A percentile compares a stretch with the other conserved stretches of the same genome.
These are phyloP conservation scores for Acorus calamus DNA, from an alignment of 106 monocot genomes.

Conservation along the genomic window DNA sequence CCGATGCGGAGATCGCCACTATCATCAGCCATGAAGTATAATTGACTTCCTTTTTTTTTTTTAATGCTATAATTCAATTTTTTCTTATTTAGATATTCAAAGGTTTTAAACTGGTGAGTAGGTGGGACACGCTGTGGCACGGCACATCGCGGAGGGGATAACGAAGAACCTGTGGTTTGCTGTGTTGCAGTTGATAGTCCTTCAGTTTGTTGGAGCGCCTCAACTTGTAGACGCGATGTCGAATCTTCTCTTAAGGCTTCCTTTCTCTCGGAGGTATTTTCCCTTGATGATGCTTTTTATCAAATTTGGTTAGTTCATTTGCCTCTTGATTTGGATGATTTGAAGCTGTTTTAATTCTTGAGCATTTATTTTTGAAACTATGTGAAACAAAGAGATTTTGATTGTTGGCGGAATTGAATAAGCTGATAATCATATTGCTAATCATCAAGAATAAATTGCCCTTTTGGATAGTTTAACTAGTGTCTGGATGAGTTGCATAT, in stretches of 20 bases:
- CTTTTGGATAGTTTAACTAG: no score
- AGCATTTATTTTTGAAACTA: no score
- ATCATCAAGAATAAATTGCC: background rate
- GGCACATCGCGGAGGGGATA: conserved; percentile 76
- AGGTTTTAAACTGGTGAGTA: conserved; percentile 3
- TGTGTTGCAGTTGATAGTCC: conserved; percentile 53
- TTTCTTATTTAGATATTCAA: no score
- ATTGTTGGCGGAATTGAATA: no score
- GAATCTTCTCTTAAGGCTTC: conserved; percentile 67
- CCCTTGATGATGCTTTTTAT: background rate
- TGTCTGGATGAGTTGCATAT: no score
- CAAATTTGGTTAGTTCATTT: no score
- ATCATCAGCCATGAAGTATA: conserved; percentile 79
- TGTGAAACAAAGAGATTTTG: no score
- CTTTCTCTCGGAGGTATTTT: conserved; percentile 79
- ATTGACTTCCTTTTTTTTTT: conserved; percentile 1
- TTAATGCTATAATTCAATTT: background rate
- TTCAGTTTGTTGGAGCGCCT: conserved; percentile 82
- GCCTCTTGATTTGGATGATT: no score
- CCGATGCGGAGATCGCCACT: conserved; percentile 81
- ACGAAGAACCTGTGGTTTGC: conserved; percentile 84
- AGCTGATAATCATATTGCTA: background rate
- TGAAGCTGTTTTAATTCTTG: no score
- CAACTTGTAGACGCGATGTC: conserved; percentile 78
- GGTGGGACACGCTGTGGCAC: conserved; percentile 85